Conservation (phyloP, 306 rosid species). For the Dryas octopetala region DNA sequence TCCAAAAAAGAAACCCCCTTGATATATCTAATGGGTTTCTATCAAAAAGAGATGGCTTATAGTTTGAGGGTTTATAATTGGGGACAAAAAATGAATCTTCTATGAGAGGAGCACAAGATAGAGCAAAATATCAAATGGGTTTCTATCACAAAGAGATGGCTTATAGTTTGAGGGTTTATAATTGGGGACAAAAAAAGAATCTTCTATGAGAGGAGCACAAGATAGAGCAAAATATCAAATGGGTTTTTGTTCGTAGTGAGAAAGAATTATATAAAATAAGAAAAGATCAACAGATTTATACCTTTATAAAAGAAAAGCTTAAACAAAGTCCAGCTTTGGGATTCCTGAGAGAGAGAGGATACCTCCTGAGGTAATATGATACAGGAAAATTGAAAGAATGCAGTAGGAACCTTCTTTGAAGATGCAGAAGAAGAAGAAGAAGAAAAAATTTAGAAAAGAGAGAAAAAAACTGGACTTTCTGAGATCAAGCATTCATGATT, state of each 20-base stretch:
- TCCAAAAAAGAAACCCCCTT: too few species aligned
- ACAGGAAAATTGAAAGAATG: neutral
- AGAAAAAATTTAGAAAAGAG: neutral
- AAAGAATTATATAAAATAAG: neutral
- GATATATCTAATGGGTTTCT: too few species aligned
- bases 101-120: neutral
- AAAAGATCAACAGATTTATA: neutral
- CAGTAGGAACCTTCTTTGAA: constrained; percentile 3
- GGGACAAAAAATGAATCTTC: neutral
- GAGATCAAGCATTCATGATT: neutral
- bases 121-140: neutral
- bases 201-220: neutral
- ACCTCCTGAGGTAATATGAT: constrained; percentile 2
- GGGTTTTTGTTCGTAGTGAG: neutral
- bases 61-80: neutral
- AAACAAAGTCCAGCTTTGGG: too few species aligned
- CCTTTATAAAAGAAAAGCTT: neutral
- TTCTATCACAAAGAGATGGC: neutral
- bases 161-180: neutral
- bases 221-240: neutral
- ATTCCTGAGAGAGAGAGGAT: neutral
- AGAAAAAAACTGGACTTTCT: neutral
- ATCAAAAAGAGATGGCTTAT: neutral
- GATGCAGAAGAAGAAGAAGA: constrained; percentile 14
- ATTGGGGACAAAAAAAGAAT: neutral